These are phyloP conservation scores for Laetiporus sulphureus DNA, from an alignment of 1,284 basidiomycete species.

Conservation along the genomic window DNA sequence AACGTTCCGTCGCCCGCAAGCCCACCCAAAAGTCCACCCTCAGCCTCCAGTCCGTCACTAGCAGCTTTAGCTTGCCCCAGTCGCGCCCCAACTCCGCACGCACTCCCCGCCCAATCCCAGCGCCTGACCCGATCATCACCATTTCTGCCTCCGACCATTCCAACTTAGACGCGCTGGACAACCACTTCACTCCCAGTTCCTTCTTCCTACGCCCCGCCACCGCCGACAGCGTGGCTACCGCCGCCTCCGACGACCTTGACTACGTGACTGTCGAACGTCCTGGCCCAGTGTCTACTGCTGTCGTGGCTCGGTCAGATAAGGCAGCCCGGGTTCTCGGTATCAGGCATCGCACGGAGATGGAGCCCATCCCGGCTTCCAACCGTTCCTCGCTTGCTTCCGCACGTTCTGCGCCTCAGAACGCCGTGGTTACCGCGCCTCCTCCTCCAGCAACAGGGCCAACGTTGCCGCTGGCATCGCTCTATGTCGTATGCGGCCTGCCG, in stretches of 20 bases:
- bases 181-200: slow-evolving; percentile 11
- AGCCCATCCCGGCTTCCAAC: slow-evolving; percentile 69
- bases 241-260: slow-evolving; percentile 52
- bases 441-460: slow-evolving; percentile 49
- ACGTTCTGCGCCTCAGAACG: slow-evolving; percentile 51
- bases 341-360: slow-evolving; percentile 67
- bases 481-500: slow-evolving; percentile 79
- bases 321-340: slow-evolving; percentile 72
- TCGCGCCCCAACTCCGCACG: slow-evolving; percentile 11
- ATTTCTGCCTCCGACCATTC: slow-evolving; percentile 19
- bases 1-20: slow-evolving; percentile 14
- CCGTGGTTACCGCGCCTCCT: slow-evolving; percentile 32
- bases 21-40: slow-evolving; percentile 19
- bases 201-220: slow-evolving; percentile 11
- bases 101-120: slow-evolving; percentile 21
- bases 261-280: slow-evolving; percentile 48
- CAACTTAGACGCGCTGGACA: slow-evolving; percentile 11
- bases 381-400: slow-evolving; percentile 72
- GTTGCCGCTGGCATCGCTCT: slow-evolving; percentile 72
- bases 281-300: slow-evolving; percentile 17
- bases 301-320: slow-evolving; percentile 33
- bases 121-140: slow-evolving; percentile 30
- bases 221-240: slow-evolving; percentile 20
- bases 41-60: slow-evolving; percentile 18
- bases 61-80: slow-evolving; percentile 10